These are phyloP conservation scores for Boletus speciosus DNA, from an alignment of 768 basidiomycete species.

Conservation along the genomic window DNA sequence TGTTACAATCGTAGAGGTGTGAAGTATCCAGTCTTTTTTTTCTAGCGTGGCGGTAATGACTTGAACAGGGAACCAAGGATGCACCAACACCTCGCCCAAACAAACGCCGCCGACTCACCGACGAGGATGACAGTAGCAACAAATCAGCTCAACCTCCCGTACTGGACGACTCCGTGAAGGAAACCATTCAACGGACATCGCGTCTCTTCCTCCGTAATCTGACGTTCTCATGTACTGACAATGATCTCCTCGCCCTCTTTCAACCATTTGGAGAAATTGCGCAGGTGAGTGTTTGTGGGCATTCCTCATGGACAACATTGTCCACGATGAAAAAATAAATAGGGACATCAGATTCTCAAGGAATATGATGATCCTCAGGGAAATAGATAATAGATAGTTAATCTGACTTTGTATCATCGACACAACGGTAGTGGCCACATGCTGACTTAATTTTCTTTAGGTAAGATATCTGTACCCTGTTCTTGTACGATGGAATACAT, in stretches of 20 bases:
- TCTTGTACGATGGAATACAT: conserved; percentile 9
- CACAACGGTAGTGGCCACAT: neutral
- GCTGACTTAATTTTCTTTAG: conserved; percentile 12
- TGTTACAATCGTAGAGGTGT: conserved; percentile 75
- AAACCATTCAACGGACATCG: conserved; percentile 66
- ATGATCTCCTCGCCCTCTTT: conserved; percentile 67
- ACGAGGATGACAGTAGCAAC: conserved; percentile 38
- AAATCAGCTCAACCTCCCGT: conserved; percentile 1
- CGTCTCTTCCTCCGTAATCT: conserved; percentile 94
- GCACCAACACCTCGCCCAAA: conserved; percentile 65
- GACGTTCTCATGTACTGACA: conserved; percentile 76
- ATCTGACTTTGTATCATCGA: conserved; percentile 19
- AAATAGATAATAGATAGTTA: conserved; percentile 58
- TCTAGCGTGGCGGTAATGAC: conserved; percentile 4
- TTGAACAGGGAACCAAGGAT: conserved; percentile 60
- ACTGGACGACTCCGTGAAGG: conserved; percentile 34
- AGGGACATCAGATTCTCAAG: conserved; percentile 48
- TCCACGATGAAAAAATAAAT: conserved; percentile 39
- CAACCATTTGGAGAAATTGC: conserved; percentile 64
- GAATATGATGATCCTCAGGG: conserved; percentile 34
- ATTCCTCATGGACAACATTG: neutral
- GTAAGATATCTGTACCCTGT: conserved; percentile 3
- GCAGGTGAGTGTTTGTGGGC: conserved; percentile 54
- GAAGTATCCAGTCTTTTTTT: neutral
- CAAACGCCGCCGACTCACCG: conserved; percentile 62